Evolutionary conservation across 2,329 filamentous ascomycete species (phyloP), one percentile per base, ranked within the genome.

Genomic region (Cladosporium sp.): DNA sequence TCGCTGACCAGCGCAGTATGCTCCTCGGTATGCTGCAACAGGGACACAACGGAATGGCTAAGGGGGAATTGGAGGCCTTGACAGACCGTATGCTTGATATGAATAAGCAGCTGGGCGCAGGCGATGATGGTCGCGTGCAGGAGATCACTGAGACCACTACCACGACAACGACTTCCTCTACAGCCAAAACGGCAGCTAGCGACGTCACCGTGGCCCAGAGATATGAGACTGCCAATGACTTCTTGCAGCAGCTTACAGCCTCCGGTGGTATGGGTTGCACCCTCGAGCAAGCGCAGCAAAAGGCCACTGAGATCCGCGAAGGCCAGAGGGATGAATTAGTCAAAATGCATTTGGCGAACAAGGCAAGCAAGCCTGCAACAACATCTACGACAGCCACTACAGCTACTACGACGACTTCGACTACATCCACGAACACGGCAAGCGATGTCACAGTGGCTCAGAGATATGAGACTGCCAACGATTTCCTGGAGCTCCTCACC

Each of bases 211-310:
- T 35, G 33, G 38, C 43, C 9, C 48, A 50, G n/a, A 33, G 48
- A 35, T 50, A 43, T 3, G 38, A 50, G 11, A 50, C 48, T 10
- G 48, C 48, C 31, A 43, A 50, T 28, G 48, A 43, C 7, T 50
- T 50, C n/a, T 22, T 50, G 32, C 48, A 50, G 8, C 40, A 43
- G 1, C 19, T 50, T 9, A 35, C 28, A 2, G 18, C 48, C 2
- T 50, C 48, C 7, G 46, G 46, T n/a, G 40, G 40, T 13, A 50
- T 50, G 48, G 48, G 48, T 19, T 50, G 42, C n/a, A 43, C 48
- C 3, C 4, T 50, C 11, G 48, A 50, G 18, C 48, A 50, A 37
- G 48, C 40, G 8, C 32, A 37, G 32, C 38, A 50, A 6, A 43
- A 42, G 18, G 48, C 48, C 40, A 19, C 43, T 7, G 40, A 50